Evolutionary conservation across 2,329 filamentous ascomycete genomes (phyloP), one percentile per base, ranked within the genome.

Genomic region (Monascus ruber): DNA sequence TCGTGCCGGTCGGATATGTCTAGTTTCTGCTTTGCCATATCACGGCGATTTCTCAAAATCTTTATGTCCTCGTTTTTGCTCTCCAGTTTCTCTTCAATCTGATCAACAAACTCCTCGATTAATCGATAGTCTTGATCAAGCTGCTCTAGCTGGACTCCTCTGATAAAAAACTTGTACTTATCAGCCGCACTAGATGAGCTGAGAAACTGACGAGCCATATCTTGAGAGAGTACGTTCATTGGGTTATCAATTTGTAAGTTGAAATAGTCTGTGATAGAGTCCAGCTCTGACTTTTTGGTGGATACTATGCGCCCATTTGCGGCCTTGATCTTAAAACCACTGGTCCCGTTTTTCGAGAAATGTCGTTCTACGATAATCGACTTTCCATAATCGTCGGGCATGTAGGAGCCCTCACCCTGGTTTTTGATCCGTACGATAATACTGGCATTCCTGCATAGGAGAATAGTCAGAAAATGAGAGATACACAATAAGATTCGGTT

Each of bases 131-230:
- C 91, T 45, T 85, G 81, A 56, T 94, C 86, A 6, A 98, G 72
- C 50, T 89, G 82, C 58, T 96, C 86, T 1, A 98, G 74, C 52
- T 96, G 88, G 0, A 94, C 93, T 25, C 91, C 91, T 51, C 88
- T 86, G 43, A 94, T 76, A 56, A 98, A 98, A 54, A 95, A 95
- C 49, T 85, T 91, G 70, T 96, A 98, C 59, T 98, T 98, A 43
- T 89, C 80, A 3, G 76, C 68, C 0, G 87, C 77, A 2, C 79
- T 83, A 8, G 91, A 89, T 29, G 81, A 77, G 54, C 89, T 94
- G 33, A 98, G 73, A 52, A 98, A 98, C 42, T 94, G 84, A 7
- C 91, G 79, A 7, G 91, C 91, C 62, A 88, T 87, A 57, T 98
- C 91, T 60, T 98, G 91, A 1, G 88, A 94, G 11, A 98, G 72